A percentile compares a stretch with the other conserved stretches of the same genome.
phyloP scores from a whole-genome alignment of 805 yeast species.

The Saturnispora besseyi region DNA sequence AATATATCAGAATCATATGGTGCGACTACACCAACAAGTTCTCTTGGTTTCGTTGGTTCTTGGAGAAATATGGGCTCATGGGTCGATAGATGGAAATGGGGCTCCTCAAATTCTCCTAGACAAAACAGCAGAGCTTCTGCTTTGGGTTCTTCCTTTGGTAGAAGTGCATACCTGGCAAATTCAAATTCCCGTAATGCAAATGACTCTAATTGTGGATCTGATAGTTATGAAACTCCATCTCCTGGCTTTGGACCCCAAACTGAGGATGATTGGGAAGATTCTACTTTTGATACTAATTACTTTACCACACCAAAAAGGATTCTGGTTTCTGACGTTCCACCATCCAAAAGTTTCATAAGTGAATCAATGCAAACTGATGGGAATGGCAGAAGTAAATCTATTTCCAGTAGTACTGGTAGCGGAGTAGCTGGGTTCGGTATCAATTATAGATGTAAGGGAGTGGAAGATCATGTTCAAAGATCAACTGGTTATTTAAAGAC shows the following conservation, averaged over 20 bases:
- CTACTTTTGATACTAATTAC: neutral
- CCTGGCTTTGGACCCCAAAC: constrained; percentile 3
- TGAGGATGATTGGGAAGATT: constrained; percentile 5
- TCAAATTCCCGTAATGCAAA: neutral
- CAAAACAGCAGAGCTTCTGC: constrained; percentile 6
- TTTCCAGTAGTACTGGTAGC: neutral
- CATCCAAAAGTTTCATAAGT: neutral
- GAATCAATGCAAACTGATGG: neutral
- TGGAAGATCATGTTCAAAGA: constrained; percentile 1
- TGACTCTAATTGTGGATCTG: neutral
- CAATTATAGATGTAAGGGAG: constrained; percentile 1
- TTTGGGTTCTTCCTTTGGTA: constrained; percentile 10
- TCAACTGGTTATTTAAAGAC: constrained; percentile 7
- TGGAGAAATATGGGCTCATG: constrained; percentile 27
- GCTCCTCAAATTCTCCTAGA: constrained; percentile 3
- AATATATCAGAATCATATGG: constrained; percentile 32
- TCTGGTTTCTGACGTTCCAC: neutral
- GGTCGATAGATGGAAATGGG: constrained; percentile 23
- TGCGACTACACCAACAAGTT: constrained; percentile 7
- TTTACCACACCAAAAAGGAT: neutral
- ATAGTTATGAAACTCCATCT: neutral
- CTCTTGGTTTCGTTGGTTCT: constrained; percentile 16
- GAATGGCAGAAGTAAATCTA: neutral
- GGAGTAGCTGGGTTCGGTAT: constrained; percentile 1
- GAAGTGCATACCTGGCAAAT: constrained; percentile 2